A percentile compares a stretch with the other conserved stretches of the same genome.
These are phyloP conservation scores for Cyberlindnera bimundalis DNA, from an alignment of 805 yeast species.

Conservation along the genomic window DNA sequence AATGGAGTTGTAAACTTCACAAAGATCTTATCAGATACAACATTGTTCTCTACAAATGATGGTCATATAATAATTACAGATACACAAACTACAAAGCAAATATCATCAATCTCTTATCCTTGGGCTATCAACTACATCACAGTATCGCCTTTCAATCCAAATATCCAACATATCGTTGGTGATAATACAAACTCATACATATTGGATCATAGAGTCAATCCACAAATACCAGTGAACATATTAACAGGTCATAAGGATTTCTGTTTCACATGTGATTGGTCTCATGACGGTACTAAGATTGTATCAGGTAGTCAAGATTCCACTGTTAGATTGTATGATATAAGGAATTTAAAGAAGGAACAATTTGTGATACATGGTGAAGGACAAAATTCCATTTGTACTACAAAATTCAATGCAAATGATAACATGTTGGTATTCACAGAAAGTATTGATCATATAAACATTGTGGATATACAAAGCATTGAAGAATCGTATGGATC, in stretches of 20 bases:
- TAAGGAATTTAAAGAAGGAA: conserved; percentile 29
- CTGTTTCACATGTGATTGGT: conserved; percentile 62
- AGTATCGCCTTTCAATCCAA: conserved; percentile 35
- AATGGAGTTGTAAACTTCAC: conserved; percentile 55
- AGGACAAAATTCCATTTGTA: conserved; percentile 40
- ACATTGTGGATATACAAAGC: conserved; percentile 38
- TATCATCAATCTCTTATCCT: conserved; percentile 29
- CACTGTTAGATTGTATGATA: conserved; percentile 51
- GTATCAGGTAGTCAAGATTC: conserved; percentile 64
- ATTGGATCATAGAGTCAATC: conserved; percentile 38
- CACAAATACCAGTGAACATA: conserved; percentile 16
- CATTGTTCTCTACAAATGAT: conserved; percentile 52
- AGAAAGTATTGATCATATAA: conserved; percentile 57
- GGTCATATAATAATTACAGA: conserved; percentile 40
- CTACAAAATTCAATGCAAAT: neutral
- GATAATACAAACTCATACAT: conserved; percentile 43
- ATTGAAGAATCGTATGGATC: neutral
- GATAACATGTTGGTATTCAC: conserved; percentile 44
- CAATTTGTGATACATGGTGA: conserved; percentile 33
- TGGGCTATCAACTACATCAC: conserved; percentile 52
- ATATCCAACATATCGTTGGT: conserved; percentile 46
- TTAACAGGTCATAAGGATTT: conserved; percentile 50
- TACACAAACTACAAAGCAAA: conserved; percentile 23
- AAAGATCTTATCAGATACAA: conserved; percentile 29
- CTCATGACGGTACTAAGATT: conserved; percentile 37